Conservation (phyloP, 805 yeast species). For the Saccharomyces eubayanus region DNA sequence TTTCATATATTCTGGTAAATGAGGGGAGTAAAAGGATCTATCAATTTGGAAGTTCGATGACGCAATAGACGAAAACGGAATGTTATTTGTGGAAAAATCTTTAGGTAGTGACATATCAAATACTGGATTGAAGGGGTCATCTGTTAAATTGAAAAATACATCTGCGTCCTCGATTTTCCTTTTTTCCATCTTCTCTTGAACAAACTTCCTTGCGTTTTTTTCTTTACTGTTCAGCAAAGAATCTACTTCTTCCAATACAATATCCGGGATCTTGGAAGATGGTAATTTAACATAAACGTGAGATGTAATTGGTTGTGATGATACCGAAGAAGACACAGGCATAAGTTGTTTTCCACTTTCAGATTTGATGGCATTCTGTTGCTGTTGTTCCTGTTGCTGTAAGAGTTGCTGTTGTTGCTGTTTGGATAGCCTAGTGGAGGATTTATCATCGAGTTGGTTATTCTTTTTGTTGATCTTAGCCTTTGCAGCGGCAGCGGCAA, state of each 20-base stretch:
- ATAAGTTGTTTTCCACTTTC: not conserved
- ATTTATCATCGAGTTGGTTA: conserved; percentile 1
- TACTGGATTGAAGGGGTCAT: conserved; percentile 76
- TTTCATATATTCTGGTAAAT: conserved; percentile 24
- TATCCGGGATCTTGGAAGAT: conserved; percentile 85
- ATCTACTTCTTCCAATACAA: conserved; percentile 78
- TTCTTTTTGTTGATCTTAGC: conserved; percentile 6
- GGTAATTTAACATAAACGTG: conserved; percentile 85
- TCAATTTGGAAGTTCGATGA: conserved; percentile 59
- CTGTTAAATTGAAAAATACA: conserved; percentile 78
- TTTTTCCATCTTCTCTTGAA: conserved; percentile 70
- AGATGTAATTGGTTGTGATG: conserved; percentile 15
- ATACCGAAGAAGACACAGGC: not conserved
- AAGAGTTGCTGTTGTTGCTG: conserved; percentile 4
- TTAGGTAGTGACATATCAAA: conserved; percentile 58
- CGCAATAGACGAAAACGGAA: conserved; percentile 75
- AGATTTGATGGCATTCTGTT: conserved; percentile 11
- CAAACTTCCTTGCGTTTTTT: conserved; percentile 71
- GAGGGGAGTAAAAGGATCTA: conserved; percentile 42
- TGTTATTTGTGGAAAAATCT: conserved; percentile 48
- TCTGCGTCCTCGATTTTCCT: conserved; percentile 57
- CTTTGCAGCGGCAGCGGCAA: conserved; percentile 14
- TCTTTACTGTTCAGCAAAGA: conserved; percentile 66
- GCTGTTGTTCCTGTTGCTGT: conserved; percentile 10
- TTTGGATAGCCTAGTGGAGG: not conserved